Evolutionary conservation across 768 basidiomycete species (phyloP).

Genomic region (Solioccasus polychromus): DNA sequence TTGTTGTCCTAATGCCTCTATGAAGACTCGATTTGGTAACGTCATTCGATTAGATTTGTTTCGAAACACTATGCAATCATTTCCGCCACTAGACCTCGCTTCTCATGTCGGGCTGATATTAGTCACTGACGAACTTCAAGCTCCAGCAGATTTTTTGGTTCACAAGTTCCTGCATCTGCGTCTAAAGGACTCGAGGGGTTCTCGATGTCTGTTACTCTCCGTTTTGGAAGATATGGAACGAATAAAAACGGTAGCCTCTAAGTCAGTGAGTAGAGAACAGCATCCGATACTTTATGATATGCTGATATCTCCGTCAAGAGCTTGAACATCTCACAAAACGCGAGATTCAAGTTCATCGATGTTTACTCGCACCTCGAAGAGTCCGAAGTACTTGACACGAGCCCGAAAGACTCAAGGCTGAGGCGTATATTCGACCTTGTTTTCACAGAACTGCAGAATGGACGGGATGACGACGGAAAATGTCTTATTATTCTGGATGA

Average conservation of each 20-base stretch:
- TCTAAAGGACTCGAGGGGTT: conserved; percentile 42
- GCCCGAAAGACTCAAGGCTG: conserved; percentile 16
- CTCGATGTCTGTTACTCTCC: conserved; percentile 52
- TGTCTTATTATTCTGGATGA: conserved; percentile 69
- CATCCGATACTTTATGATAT: neutral
- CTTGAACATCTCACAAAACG: conserved; percentile 34
- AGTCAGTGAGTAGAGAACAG: conserved; percentile 48
- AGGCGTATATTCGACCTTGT: conserved; percentile 38
- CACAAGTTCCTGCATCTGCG: conserved; percentile 51
- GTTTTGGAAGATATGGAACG: conserved; percentile 52
- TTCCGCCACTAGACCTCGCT: conserved; percentile 51
- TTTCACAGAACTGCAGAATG: conserved; percentile 22
- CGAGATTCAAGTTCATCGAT: conserved; percentile 54
- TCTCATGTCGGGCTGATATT: conserved; percentile 53
- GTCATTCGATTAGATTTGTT: conserved; percentile 2
- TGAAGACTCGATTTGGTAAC: conserved; percentile 16
- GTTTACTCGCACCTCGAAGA: conserved; percentile 35
- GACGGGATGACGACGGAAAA: conserved; percentile 8
- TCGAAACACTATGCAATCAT: conserved; percentile 35
- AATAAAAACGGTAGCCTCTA: conserved; percentile 63
- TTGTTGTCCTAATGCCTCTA: conserved; percentile 21
- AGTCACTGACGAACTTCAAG: conserved; percentile 66
- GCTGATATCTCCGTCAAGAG: conserved; percentile 24
- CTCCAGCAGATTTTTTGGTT: conserved; percentile 73
- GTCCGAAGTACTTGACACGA: conserved; percentile 8